A percentile compares a stretch with the other conserved stretches of the same genome.
phyloP scores from a whole-genome alignment of 306 rosid genomes.

The Sesbania bispinosa region DNA sequence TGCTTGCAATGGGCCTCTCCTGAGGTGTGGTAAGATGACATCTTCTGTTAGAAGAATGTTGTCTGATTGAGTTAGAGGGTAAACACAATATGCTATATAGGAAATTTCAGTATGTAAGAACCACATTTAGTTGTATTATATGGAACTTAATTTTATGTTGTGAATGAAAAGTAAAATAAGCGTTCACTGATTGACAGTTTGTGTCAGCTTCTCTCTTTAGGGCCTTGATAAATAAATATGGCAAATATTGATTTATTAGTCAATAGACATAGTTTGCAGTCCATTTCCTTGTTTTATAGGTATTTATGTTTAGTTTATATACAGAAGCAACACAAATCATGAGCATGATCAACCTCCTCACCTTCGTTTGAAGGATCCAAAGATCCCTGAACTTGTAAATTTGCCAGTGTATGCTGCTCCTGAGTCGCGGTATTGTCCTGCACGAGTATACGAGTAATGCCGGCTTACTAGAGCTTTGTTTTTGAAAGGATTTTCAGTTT shows the following conservation, averaged over 20 bases:
- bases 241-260: background rate
- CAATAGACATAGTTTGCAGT: conserved; percentile 3
- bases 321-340: conserved; percentile 98
- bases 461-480: conserved; percentile 18
- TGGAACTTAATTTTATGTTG: background rate
- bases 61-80: background rate
- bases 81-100: background rate
- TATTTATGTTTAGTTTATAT: conserved; percentile 18
- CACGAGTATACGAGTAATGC: conserved; percentile 88
- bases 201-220: background rate
- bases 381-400: conserved; percentile 68
- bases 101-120: background rate
- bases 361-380: conserved; percentile 72
- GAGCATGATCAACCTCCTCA: conserved; percentile 96
- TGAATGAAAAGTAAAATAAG: conserved; percentile 11
- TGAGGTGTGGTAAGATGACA: background rate
- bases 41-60: background rate
- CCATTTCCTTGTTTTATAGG: conserved; percentile 19
- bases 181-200: background rate
- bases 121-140: background rate
- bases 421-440: conserved; percentile 91
- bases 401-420: conserved; percentile 80
- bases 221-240: background rate
- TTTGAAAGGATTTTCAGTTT: background rate
- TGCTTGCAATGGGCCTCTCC: background rate